Evolutionary conservation across 176 grass and related monocot genomes (phyloP).

Genomic region (Aechmea fasciata): DNA sequence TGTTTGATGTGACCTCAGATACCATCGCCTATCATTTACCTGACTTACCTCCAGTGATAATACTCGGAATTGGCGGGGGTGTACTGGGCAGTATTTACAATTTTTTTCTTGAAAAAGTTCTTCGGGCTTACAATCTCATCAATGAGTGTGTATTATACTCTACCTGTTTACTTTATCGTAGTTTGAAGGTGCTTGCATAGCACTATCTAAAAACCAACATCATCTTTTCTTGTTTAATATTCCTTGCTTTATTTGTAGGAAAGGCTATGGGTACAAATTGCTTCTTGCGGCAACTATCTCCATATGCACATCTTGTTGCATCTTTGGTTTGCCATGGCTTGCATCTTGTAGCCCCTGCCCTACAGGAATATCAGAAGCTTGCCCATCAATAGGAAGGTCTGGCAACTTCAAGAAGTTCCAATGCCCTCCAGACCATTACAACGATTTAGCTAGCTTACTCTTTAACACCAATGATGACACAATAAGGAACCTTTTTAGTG

Average conservation of each 20-base stretch:
- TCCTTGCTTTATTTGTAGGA: conserved; percentile 46
- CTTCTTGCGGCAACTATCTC: conserved; percentile 68
- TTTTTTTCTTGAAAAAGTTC: conserved; percentile 65
- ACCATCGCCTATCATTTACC: conserved; percentile 47
- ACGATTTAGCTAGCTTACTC: conserved; percentile 89
- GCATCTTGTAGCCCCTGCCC: conserved; percentile 79
- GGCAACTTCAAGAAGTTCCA: conserved; percentile 97
- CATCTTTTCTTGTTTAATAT: conserved; percentile 5
- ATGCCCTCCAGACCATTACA: conserved; percentile 60
- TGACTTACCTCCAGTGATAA: conserved; percentile 60
- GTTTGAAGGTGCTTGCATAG: background rate
- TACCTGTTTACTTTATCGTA: conserved; percentile 5
- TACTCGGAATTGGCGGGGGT: conserved; percentile 72
- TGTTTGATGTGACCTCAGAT: conserved; percentile 86
- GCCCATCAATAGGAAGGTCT: conserved; percentile 86
- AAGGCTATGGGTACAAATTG: conserved; percentile 54
- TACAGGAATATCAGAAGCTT: conserved; percentile 45
- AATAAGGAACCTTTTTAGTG: conserved; percentile 81
- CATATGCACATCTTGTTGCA: conserved; percentile 64
- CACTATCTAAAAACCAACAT: background rate
- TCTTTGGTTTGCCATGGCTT: conserved; percentile 81
- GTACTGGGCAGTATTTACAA: conserved; percentile 81
- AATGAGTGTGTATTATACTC: conserved; percentile 51
- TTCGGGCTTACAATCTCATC: conserved; percentile 65
- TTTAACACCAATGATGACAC: conserved; percentile 94